Evolutionary conservation across 2,329 filamentous ascomycete species (phyloP), one percentile per base, ranked within the genome.

Genomic region (Calycina herbarum): DNA sequence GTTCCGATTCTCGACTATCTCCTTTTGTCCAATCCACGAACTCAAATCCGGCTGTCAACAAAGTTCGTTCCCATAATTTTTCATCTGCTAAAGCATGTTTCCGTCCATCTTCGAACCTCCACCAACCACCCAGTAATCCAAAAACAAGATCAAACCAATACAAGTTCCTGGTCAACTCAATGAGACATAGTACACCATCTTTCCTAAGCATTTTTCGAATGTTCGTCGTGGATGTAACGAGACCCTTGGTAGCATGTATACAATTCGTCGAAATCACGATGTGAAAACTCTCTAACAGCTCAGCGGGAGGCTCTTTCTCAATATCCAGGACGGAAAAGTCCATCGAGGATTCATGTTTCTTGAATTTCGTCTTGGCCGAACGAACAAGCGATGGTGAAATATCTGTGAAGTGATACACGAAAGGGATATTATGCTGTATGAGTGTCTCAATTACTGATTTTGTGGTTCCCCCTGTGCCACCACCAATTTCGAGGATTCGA

Each of bases 371-470:
- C 48, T 67, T 63, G 1, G 74, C 75, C 11, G 63, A 63, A 2
- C 67, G 65, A 0, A 77, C 72, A 6, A 77, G 57, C 2, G 71
- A 70, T 11, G 68, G 38, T 0, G 80, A 79, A 3, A 83, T 60
- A 51, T 82, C 81, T 1, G 80, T 82, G 64, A 82, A 79, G 0
- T 77, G 79, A 64, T 82, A 82, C 4, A 73, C 62, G n/a, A 81
- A 68, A 0, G 66, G 64, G 1, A 77, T 62, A 5, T 69, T 71
- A 0, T 59, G 40, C 0, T 27, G 29, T 0, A 56, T 62, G 2
- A 82, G 70, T 0, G 64, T 51, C 0, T 73, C 65, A 0, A 79
- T 62, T 1, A 82, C 27, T 0, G 71, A 64, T 10, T 66, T 68
- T 0, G 81, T 79, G 0, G 81, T 82, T 0, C 78, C 79, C 2